Evolutionary conservation across 345 rosid genomes (phyloP).

Genomic region (Cardamine occulta): DNA sequence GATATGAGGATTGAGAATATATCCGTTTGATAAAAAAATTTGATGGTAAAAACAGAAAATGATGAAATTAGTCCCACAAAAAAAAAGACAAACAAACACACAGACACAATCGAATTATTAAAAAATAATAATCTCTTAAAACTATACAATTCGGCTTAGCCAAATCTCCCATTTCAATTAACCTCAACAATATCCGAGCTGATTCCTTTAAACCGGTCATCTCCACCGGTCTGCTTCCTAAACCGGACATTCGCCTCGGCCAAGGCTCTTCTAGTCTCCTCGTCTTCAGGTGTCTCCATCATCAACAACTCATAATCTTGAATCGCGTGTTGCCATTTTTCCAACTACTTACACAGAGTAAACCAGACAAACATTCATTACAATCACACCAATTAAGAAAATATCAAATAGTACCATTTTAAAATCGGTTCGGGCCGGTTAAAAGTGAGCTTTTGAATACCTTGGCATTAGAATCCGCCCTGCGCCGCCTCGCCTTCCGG

Average conservation of each 20-base stretch:
- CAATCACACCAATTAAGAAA: background rate
- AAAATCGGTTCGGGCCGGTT: background rate
- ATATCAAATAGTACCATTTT: background rate
- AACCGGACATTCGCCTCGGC: slow-evolving; percentile 60
- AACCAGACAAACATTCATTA: slow-evolving; percentile 20
- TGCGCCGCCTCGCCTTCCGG: slow-evolving; percentile 76
- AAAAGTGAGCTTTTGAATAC: slow-evolving; percentile 41
- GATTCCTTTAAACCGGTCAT: slow-evolving; percentile 49
- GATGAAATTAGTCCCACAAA: background rate
- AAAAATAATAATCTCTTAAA: slow-evolving; percentile 10
- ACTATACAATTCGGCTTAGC: slow-evolving; percentile 33
- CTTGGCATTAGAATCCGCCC: slow-evolving; percentile 79
- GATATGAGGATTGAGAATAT: background rate
- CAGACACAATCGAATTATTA: slow-evolving; percentile 14
- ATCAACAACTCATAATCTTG: slow-evolving; percentile 77
- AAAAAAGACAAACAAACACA: slow-evolving; percentile 3
- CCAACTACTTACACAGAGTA: slow-evolving; percentile 50
- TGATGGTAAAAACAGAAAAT: slow-evolving; percentile 10
- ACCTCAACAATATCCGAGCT: slow-evolving; percentile 57
- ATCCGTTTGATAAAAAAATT: slow-evolving; percentile 17
- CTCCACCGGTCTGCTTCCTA: slow-evolving; percentile 52
- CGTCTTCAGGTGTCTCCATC: slow-evolving; percentile 68
- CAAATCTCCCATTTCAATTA: slow-evolving; percentile 28
- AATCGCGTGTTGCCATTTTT: slow-evolving; percentile 75
- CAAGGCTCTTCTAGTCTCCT: slow-evolving; percentile 62